Evolutionary conservation across 2,329 filamentous ascomycete species (phyloP), one percentile per base, ranked within the genome.

Genomic region (Nemania sp.): DNA sequence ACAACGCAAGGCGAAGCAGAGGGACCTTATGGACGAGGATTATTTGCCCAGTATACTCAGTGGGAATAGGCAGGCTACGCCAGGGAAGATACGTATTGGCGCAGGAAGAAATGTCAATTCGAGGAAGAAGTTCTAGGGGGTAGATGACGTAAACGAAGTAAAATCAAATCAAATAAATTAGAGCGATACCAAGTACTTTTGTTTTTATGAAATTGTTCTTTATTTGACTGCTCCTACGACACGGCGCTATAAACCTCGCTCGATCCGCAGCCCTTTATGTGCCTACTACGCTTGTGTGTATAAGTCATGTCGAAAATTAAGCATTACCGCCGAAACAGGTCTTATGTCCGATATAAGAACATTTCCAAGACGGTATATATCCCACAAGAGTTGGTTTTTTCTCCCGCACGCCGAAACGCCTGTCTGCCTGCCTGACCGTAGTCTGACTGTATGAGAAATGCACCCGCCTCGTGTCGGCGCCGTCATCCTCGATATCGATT

Each of bases 11-110:
- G 84, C 83, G 61, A 90, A 90, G 76, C 89, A 92, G 78, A 90
- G 89, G 77, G 93, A 97, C 80, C 82, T 97, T 64, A 97, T 98
- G 95, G 95, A 98, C 77, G 91, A 97, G 77, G 95, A 99, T 80
- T 97, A 94, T 78, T 81, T 98, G 70, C 96, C 96, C 0, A 86
- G 89, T 38, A 92, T 99, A 55, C 78, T 99, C 76, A 96, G 89
- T 0, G 96, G 96, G 0, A 89, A 94, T 75, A 85, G 95, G 72
- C 86, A 83, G 45, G 67, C 78, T 7, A 87, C 87, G 53, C 82
- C 81, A 1, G 92, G 91, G 0, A 90, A 88, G 80, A 88, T 93
- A 67, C 91, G 89, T 77, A 89, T 98, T 11, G 96, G 96, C 8
- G 94, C 93, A 11, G 96, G 96, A 8, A 89, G 90, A 77, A 93